Percentiles rank a stretch among this genome's conserved stretches.
These are phyloP conservation scores for Allomyces macrogynus DNA, from an alignment of 192 early-diverging fungal genomes.

Conservation along the genomic window DNA sequence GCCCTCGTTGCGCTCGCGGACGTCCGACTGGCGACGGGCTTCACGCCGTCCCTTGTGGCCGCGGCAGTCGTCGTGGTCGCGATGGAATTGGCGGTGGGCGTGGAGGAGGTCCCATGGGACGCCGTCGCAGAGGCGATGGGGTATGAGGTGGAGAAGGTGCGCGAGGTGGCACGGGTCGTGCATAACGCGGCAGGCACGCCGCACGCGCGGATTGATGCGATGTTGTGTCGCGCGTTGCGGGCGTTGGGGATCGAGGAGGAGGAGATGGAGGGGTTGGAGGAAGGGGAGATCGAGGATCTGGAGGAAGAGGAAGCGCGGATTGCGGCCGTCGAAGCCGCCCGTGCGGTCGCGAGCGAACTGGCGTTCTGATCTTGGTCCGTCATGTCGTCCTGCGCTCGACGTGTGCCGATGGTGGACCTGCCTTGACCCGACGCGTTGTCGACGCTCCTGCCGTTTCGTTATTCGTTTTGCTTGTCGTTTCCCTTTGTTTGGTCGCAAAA, in stretches of 20 bases:
- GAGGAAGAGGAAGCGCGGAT: not conserved
- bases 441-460: no score
- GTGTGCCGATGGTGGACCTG: no score
- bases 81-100: slow-evolving; percentile 6
- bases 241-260: not conserved
- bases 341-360: no score
- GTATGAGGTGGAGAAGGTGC: not conserved
- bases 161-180: slow-evolving; percentile 19
- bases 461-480: no score
- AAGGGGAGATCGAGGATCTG: not conserved
- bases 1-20: no score
- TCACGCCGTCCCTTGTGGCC: slow-evolving; percentile 9
- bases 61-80: slow-evolving; percentile 8
- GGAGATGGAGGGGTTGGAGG: not conserved
- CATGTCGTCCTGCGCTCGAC: no score
- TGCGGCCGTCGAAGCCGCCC: no score
- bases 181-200: slow-evolving; percentile 83
- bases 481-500: no score
- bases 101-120: slow-evolving; percentile 1
- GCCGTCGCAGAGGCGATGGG: slow-evolving; percentile 3
- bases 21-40: not conserved
- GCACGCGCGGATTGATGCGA: slow-evolving; percentile 89
- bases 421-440: no score
- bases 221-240: slow-evolving; percentile 32
- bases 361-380: no score